A percentile compares a stretch with the other conserved stretches of the same genome.
phyloP scores from a whole-genome alignment of 2,329 filamentous ascomycete genomes.

The Trichoderma sp. region DNA sequence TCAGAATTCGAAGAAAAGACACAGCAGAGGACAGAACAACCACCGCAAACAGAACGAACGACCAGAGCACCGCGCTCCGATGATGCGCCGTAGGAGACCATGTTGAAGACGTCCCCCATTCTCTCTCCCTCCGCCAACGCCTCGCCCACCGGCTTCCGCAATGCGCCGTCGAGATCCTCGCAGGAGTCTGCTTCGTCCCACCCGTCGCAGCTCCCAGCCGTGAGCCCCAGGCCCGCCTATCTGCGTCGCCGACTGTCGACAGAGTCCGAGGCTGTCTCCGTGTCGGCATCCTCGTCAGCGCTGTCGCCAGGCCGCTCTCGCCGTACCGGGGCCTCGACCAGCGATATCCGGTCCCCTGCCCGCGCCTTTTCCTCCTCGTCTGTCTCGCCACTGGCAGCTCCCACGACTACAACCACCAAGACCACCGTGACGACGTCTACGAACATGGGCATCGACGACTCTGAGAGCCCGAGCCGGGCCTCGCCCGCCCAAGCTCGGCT shows the following conservation, averaged over 20 bases:
- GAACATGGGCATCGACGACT: neutral
- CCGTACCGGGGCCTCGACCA: neutral
- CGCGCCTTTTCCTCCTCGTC: conserved; percentile 11
- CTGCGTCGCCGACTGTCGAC: conserved; percentile 27
- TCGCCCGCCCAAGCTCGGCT: conserved; percentile 14
- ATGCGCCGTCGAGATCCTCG: conserved; percentile 36
- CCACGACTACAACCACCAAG: conserved; percentile 4
- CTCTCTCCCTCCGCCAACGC: conserved; percentile 56
- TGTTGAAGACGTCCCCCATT: conserved; percentile 63
- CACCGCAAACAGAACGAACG: neutral
- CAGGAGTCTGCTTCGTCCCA: conserved; percentile 23
- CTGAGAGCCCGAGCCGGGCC: neutral
- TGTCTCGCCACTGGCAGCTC: neutral
- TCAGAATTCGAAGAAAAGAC: neutral
- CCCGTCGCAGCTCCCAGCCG: conserved; percentile 15
- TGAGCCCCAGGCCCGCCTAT: conserved; percentile 28
- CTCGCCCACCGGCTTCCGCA: conserved; percentile 53
- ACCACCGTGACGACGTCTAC: conserved; percentile 10
- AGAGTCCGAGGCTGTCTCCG: conserved; percentile 13
- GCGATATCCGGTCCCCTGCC: conserved; percentile 20
- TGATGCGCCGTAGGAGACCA: conserved; percentile 57
- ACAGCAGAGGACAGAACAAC: neutral
- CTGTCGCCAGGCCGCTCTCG: conserved; percentile 14
- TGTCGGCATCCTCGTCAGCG: conserved; percentile 22
- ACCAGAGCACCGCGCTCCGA: conserved; percentile 39